Evolutionary conservation across 2,329 filamentous ascomycete species (phyloP).

Genomic region (Phaeosphaeria sp.): DNA sequence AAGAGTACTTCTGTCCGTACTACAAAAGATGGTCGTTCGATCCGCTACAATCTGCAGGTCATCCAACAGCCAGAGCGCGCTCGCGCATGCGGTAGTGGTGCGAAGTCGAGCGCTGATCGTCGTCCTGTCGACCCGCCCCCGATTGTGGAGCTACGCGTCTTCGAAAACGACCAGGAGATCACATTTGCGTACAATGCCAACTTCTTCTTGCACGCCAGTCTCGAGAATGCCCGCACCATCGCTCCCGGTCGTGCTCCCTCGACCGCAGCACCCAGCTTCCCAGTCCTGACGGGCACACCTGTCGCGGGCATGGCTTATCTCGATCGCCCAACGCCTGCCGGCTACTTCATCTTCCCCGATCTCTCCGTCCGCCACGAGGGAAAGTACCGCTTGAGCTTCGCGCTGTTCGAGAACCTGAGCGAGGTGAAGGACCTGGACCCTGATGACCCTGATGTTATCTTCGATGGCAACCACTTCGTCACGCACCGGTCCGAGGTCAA

Average conservation of each 20-base stretch:
- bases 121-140: constrained; percentile 93
- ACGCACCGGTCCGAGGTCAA: constrained; percentile 90
- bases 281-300: constrained; percentile 91
- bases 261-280: constrained; percentile 73
- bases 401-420: constrained; percentile 92
- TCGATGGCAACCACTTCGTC: constrained; percentile 62
- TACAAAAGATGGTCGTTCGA: constrained; percentile 76
- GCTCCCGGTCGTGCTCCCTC: constrained; percentile 76
- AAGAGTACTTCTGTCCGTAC: constrained; percentile 60
- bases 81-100: constrained; percentile 91
- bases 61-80: constrained; percentile 95
- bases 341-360: constrained; percentile 98
- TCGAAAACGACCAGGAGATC: constrained; percentile 71
- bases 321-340: constrained; percentile 78
- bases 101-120: constrained; percentile 82
- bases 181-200: constrained; percentile 95
- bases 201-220: constrained; percentile 92
- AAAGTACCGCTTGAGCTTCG: constrained; percentile 88
- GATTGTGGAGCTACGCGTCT: constrained; percentile 88
- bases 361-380: constrained; percentile 95
- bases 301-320: constrained; percentile 96
- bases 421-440: constrained; percentile 78
- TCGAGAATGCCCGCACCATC: constrained; percentile 84
- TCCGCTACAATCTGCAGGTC: constrained; percentile 84
- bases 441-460: constrained; percentile 54